Conservation (phyloP, 306 rosid genomes). For the Urtica urens region DNA sequence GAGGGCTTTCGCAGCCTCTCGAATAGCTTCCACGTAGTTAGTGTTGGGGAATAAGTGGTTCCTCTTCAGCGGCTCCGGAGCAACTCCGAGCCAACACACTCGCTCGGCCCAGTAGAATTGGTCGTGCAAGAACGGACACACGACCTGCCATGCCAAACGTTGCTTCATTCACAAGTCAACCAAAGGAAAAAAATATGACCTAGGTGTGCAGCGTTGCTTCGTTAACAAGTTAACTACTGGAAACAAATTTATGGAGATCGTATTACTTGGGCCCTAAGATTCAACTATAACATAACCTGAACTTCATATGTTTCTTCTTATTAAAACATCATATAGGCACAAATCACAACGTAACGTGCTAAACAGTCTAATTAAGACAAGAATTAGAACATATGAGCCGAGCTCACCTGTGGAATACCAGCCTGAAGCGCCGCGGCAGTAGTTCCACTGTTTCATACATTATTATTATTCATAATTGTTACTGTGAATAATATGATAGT, state of each 20-base stretch:
- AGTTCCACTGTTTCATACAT: conserved; percentile 45
- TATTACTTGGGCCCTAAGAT: no score
- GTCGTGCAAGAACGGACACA: conserved; percentile 73
- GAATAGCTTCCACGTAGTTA: conserved; percentile 24
- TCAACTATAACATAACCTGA: no score
- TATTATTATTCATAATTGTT: conserved; percentile 14
- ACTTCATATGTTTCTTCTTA: no score
- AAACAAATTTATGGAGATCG: no score
- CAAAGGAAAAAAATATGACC: no score
- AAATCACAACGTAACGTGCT: no score
- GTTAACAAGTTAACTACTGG: no score
- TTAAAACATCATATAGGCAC: no score
- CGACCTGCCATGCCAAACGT: conserved; percentile 48
- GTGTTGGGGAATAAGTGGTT: conserved; percentile 48
- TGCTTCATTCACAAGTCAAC: no score
- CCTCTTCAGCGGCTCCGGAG: conserved; percentile 60
- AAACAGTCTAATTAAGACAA: neutral
- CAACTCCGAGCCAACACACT: conserved; percentile 81
- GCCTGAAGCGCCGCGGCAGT: conserved; percentile 70
- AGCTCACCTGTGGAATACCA: conserved; percentile 74
- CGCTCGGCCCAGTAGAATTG: conserved; percentile 91
- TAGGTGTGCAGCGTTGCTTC: no score
- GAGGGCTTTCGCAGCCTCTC: conserved; percentile 43
- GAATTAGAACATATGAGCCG: neutral
- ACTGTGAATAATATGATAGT: conserved; percentile 16